Percentiles rank a stretch among this genome's conserved stretches.
Conservation (phyloP, 805 yeast species). For the Jamesozyma spencerorum region DNA sequence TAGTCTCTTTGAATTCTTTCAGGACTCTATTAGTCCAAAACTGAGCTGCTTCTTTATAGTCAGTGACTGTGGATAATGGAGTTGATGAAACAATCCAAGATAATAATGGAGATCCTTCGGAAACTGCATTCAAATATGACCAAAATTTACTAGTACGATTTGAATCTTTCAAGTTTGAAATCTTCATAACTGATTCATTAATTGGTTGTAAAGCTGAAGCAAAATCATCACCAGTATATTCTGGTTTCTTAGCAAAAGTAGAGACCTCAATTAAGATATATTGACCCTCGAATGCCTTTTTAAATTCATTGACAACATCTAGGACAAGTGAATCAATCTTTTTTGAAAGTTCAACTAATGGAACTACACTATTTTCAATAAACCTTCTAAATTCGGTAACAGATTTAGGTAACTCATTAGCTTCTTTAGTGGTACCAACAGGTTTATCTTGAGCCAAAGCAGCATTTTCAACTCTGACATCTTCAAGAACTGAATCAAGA, state of each 20-base stretch:
- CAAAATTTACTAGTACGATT: conserved; percentile 58
- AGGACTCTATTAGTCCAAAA: conserved; percentile 89
- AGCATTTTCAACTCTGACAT: too few relatives aligned
- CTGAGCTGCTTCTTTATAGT: conserved; percentile 82
- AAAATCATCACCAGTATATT: conserved; percentile 43
- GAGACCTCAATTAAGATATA: conserved; percentile 52
- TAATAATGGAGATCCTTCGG: conserved; percentile 82
- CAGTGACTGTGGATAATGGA: conserved; percentile 69
- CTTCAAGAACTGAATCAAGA: neutral
- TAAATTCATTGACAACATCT: conserved; percentile 37
- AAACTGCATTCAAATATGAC: conserved; percentile 70
- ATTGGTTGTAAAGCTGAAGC: conserved; percentile 58
- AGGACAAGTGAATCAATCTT: conserved; percentile 41
- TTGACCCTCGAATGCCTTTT: conserved; percentile 50
- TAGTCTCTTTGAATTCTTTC: conserved; percentile 72
- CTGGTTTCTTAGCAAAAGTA: conserved; percentile 56
- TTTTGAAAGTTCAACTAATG: conserved; percentile 40
- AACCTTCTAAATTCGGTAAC: conserved; percentile 47
- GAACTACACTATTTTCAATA: conserved; percentile 43
- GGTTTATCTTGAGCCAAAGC: conserved; percentile 1
- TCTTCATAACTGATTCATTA: conserved; percentile 47
- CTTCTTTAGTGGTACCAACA: conserved; percentile 5
- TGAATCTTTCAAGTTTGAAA: conserved; percentile 60
- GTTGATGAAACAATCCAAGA: conserved; percentile 82
- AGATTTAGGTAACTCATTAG: conserved; percentile 31